phyloP scores from a whole-genome alignment of 176 grass and related monocot genomes.

The Tillandsia leiboldiana region DNA sequence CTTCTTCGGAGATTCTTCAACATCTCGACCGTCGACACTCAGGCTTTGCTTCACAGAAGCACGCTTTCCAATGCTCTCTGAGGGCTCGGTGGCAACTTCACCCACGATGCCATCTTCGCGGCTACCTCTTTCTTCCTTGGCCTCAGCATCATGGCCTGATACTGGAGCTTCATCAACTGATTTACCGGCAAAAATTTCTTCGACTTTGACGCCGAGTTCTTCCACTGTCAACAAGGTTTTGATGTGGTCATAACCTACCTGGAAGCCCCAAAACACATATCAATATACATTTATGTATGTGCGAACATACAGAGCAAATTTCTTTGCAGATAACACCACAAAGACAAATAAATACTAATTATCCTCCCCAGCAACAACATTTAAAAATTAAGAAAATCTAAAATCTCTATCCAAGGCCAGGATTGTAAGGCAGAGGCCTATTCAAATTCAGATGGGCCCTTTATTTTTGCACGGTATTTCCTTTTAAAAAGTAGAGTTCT shows the following conservation, averaged over 20 bases:
- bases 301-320: not conserved
- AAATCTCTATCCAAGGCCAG: too few species aligned
- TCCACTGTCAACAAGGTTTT: conserved; percentile 56
- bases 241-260: conserved; percentile 81
- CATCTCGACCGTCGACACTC: not conserved
- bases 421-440: too few species aligned
- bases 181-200: conserved; percentile 34
- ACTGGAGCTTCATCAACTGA: conserved; percentile 9
- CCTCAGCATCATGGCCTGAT: conserved; percentile 18
- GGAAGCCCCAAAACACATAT: not conserved
- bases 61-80: not conserved
- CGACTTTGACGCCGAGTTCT: conserved; percentile 31
- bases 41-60: conserved; percentile 24
- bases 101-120: not conserved
- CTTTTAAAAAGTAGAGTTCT: too few species aligned
- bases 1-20: conserved; percentile 31
- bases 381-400: too few species aligned
- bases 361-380: too few species aligned
- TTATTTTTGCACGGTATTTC: too few species aligned
- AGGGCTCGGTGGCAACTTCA: not conserved
- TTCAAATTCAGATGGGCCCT: too few species aligned
- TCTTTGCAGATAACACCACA: too few species aligned
- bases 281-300: not conserved
- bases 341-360: too few species aligned
- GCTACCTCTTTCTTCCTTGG: not conserved